A percentile compares a stretch with the other conserved stretches of the same genome.
Evolutionary conservation across 2,329 filamentous ascomycete species (phyloP).

Genomic region (Neophaeococcomyces mojaviensis): DNA sequence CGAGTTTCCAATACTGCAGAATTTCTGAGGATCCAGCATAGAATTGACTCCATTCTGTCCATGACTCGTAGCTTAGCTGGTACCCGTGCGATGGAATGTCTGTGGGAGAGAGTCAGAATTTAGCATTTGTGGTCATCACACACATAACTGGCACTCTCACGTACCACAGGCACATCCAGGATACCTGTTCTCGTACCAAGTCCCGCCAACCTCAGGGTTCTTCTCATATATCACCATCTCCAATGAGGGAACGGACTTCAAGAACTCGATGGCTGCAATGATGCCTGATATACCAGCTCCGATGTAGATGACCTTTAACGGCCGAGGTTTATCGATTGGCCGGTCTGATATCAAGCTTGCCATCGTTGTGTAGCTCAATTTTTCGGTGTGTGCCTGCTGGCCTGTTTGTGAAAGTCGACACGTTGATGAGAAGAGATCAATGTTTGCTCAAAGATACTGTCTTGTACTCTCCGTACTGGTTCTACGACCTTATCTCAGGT

Average conservation of each 20-base stretch:
- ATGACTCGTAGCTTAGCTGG: conserved; percentile 32
- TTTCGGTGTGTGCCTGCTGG: too few relatives aligned
- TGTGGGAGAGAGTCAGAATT: too few relatives aligned
- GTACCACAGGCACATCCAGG: conserved; percentile 33
- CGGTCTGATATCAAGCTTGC: too few relatives aligned
- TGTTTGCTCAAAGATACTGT: too few relatives aligned
- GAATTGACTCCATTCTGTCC: conserved; percentile 27
- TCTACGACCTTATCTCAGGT: too few relatives aligned
- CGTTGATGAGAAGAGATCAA: too few relatives aligned
- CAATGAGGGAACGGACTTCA: conserved; percentile 16
- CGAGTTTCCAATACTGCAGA: conserved; percentile 18
- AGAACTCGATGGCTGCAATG: conserved; percentile 10
- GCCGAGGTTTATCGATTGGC: not conserved
- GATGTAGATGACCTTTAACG: conserved; percentile 13
- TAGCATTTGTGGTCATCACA: conserved; percentile 1
- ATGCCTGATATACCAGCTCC: conserved; percentile 19
- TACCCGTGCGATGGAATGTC: conserved; percentile 43
- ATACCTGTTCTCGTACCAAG: conserved; percentile 36
- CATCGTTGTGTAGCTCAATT: too few relatives aligned
- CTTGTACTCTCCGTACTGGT: too few relatives aligned
- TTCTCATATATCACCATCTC: conserved; percentile 26
- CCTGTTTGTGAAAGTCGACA: too few relatives aligned
- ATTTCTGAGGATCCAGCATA: conserved; percentile 23
- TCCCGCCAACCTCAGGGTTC: conserved; percentile 31
- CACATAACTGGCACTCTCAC: too few relatives aligned